Percentiles rank a stretch among this genome's conserved stretches.
Evolutionary conservation across 495 filamentous ascomycete genomes (phyloP).

Genomic region (Annulohypoxylon nitens): DNA sequence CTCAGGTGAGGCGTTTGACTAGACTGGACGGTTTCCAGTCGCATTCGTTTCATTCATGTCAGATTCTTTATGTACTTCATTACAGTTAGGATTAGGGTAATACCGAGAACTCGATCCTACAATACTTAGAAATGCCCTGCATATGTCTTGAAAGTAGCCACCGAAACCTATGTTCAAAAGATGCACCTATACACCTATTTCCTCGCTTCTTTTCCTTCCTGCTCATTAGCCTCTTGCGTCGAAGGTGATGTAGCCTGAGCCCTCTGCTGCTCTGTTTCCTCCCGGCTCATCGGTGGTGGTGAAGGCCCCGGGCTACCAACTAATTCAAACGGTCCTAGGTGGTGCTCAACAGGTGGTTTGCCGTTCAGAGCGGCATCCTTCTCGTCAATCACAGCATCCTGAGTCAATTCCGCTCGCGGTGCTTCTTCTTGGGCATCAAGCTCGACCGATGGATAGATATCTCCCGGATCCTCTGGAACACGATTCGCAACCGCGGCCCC

Average conservation of each 20-base stretch:
- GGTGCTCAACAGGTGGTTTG: constrained; percentile 15
- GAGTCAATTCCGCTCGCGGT: constrained; percentile 14
- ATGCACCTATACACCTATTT: neutral
- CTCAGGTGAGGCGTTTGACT: constrained; percentile 33
- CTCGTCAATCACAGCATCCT: neutral
- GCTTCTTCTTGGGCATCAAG: neutral
- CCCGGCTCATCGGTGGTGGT: constrained; percentile 28
- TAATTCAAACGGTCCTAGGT: constrained; percentile 16
- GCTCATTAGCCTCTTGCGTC: constrained; percentile 1
- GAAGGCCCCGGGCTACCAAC: constrained; percentile 26
- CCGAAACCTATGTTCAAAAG: constrained; percentile 3
- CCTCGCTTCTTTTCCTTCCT: constrained; percentile 17
- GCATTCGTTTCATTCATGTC: constrained; percentile 37
- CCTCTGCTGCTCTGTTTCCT: constrained; percentile 29
- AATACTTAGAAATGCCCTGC: constrained; percentile 5
- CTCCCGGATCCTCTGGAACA: constrained; percentile 23
- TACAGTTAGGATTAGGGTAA: constrained; percentile 34
- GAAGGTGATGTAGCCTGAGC: constrained; percentile 3
- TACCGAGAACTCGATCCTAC: constrained; percentile 30
- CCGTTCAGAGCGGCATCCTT: neutral
- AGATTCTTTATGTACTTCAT: constrained; percentile 29
- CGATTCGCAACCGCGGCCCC: constrained; percentile 2
- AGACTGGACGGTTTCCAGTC: constrained; percentile 24
- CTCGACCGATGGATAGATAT: constrained; percentile 32
- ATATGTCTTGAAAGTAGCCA: neutral